A percentile compares a stretch with the other conserved stretches of the same genome.
phyloP scores from a whole-genome alignment of 2,329 filamentous ascomycete species.

The Aspergillus pseudoglaucus region DNA sequence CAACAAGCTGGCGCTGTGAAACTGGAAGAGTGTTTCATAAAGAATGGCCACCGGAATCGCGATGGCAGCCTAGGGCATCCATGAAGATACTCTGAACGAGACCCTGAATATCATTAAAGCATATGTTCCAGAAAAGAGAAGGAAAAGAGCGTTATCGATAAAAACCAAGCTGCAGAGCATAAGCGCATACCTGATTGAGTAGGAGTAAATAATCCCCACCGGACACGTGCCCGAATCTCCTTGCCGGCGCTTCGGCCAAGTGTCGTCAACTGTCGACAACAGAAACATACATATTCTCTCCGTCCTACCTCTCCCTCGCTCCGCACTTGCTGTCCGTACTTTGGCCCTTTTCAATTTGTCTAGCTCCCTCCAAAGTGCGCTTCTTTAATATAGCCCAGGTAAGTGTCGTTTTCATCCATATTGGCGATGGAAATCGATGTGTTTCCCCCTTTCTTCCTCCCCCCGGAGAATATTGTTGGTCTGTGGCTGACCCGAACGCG shows the following conservation, averaged over 20 bases:
- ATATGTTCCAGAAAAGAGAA: no score
- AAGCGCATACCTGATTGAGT: no score
- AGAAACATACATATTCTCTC: constrained; percentile 13
- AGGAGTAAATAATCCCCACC: neutral
- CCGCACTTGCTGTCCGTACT: constrained; percentile 17
- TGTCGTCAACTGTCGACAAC: constrained; percentile 16
- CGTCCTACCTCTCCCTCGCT: constrained; percentile 10
- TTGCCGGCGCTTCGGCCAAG: constrained; percentile 24
- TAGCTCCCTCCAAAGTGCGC: constrained; percentile 16
- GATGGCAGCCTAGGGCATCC: no score
- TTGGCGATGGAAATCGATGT: neutral
- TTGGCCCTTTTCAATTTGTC: constrained; percentile 10
- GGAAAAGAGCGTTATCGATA: no score
- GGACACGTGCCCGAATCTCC: constrained; percentile 1
- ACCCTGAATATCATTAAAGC: no score
- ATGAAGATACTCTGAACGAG: no score
- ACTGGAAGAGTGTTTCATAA: no score
- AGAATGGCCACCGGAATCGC: no score
- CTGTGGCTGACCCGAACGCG: constrained; percentile 12
- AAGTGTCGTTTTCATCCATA: neutral
- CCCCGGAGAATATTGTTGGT: constrained; percentile 1
- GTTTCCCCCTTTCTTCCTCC: neutral
- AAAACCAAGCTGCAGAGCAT: no score
- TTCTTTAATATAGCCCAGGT: neutral
- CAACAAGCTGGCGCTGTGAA: no score